These are phyloP conservation scores for Neurospora sp. DNA, from an alignment of 495 filamentous ascomycete species.

Conservation along the genomic window DNA sequence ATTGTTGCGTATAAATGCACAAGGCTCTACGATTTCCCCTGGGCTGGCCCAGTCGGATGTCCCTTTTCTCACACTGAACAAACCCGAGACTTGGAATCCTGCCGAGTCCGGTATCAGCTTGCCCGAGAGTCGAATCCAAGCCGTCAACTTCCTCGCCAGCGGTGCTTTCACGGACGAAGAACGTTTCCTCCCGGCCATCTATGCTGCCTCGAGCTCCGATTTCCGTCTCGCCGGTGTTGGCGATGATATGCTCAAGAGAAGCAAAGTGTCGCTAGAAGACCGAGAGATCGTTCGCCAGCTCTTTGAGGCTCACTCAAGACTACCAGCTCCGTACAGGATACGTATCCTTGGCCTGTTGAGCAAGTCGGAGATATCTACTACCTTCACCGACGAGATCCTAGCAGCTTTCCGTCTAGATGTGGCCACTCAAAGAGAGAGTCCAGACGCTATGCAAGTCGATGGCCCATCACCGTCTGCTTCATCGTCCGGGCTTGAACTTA, in stretches of 20 bases:
- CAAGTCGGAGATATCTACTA: constrained; percentile 60
- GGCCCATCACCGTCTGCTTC: constrained; percentile 15
- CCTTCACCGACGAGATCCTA: constrained; percentile 52
- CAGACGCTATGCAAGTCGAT: constrained; percentile 18
- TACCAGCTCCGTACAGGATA: constrained; percentile 60
- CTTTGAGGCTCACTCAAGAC: constrained; percentile 61
- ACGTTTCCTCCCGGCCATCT: constrained; percentile 71
- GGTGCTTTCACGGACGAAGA: constrained; percentile 75
- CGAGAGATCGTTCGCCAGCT: constrained; percentile 49
- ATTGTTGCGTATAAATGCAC: constrained; percentile 44
- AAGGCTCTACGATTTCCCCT: constrained; percentile 39
- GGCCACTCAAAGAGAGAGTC: constrained; percentile 12
- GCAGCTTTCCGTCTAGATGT: constrained; percentile 56
- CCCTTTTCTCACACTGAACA: constrained; percentile 60
- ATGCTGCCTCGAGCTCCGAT: constrained; percentile 72
- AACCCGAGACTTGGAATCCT: constrained; percentile 61
- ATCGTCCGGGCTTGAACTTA: constrained; percentile 18
- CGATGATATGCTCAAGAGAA: constrained; percentile 77
- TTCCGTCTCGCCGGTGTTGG: constrained; percentile 69
- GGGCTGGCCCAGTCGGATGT: constrained; percentile 65
- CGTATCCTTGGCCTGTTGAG: constrained; percentile 64
- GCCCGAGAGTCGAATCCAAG: constrained; percentile 54
- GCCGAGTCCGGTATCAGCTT: constrained; percentile 54
- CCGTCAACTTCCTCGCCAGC: constrained; percentile 63
- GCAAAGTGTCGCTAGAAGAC: constrained; percentile 62